phyloP scores from a whole-genome alignment of 257 asterid species.

The Linaria vulgaris region DNA sequence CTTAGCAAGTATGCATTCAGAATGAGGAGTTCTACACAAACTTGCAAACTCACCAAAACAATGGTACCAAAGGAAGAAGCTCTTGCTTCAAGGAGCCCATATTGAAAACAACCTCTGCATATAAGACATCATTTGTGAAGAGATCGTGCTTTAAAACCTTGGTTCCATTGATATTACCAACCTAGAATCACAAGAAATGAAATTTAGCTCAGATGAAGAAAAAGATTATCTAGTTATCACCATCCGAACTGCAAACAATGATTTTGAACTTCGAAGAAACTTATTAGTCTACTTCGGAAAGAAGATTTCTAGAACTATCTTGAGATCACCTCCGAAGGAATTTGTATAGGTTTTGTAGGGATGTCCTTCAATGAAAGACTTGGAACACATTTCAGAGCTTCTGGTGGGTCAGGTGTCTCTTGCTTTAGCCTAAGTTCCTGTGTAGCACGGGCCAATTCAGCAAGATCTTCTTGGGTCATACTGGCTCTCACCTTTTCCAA shows the following conservation, averaged over 20 bases:
- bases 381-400: slow-evolving; percentile 89
- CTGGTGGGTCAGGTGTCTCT: slow-evolving; percentile 98
- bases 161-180: slow-evolving; percentile 72
- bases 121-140: slow-evolving; percentile 94
- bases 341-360: slow-evolving; percentile 70
- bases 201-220: not conserved
- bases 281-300: slow-evolving; percentile 12
- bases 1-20: not conserved
- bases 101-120: slow-evolving; percentile 92
- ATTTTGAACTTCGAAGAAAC: slow-evolving; percentile 22
- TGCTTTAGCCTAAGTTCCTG: slow-evolving; percentile 85
- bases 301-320: slow-evolving; percentile 22
- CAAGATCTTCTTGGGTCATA: slow-evolving; percentile 96
- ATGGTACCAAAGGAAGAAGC: slow-evolving; percentile 92
- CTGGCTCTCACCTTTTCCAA: slow-evolving; percentile 72
- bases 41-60: slow-evolving; percentile 78
- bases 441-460: slow-evolving; percentile 94
- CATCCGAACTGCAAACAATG: slow-evolving; percentile 52
- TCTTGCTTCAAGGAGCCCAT: slow-evolving; percentile 87
- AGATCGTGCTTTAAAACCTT: slow-evolving; percentile 83
- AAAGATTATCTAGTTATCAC: slow-evolving; percentile 30
- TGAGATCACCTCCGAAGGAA: slow-evolving; percentile 81
- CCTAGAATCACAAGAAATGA: slow-evolving; percentile 46
- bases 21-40: slow-evolving; percentile 15
- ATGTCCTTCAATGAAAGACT: slow-evolving; percentile 85